phyloP scores from a whole-genome alignment of 192 early-diverging fungal genomes.

The Umbelopsis isabellina region DNA sequence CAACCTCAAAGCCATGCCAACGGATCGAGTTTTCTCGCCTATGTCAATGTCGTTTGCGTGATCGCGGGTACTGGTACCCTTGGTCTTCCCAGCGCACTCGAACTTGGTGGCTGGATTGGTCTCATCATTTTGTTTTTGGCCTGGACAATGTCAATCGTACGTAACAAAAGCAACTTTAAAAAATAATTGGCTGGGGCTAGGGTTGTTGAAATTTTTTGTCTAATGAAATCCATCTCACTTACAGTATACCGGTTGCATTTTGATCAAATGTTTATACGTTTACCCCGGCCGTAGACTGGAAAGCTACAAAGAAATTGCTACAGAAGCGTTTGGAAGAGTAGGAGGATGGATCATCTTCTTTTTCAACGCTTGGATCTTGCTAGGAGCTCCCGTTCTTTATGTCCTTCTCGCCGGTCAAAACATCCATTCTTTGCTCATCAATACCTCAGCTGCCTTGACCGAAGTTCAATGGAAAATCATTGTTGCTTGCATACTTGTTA shows the following conservation, averaged over 20 bases:
- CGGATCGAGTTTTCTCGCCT: slow-evolving; percentile 58
- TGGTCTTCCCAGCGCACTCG: slow-evolving; percentile 84
- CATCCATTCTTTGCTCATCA: slow-evolving; percentile 51
- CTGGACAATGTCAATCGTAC: slow-evolving; percentile 32
- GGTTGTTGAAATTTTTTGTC: neutral
- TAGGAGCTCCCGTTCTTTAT: slow-evolving; percentile 60
- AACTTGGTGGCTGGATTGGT: slow-evolving; percentile 62
- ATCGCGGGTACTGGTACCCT: slow-evolving; percentile 85
- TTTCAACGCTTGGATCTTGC: slow-evolving; percentile 53
- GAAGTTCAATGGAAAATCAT: slow-evolving; percentile 61
- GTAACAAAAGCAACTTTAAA: neutral
- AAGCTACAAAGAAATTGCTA: slow-evolving; percentile 44
- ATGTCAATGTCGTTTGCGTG: slow-evolving; percentile 72
- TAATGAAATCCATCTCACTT: slow-evolving; percentile 7
- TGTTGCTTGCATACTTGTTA: slow-evolving; percentile 50
- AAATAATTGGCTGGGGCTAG: neutral
- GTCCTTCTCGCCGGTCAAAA: slow-evolving; percentile 69
- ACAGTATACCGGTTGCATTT: slow-evolving; percentile 39
- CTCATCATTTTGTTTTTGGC: slow-evolving; percentile 36
- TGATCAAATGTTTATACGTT: slow-evolving; percentile 39
- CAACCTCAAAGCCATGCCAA: neutral
- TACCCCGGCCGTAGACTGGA: slow-evolving; percentile 27
- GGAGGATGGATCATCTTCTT: slow-evolving; percentile 56
- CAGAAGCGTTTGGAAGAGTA: slow-evolving; percentile 47
- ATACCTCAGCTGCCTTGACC: slow-evolving; percentile 45